A percentile compares a stretch with the other conserved stretches of the same genome.
phyloP scores from a whole-genome alignment of 2,329 filamentous ascomycete species.

The Xylaria sp. region DNA sequence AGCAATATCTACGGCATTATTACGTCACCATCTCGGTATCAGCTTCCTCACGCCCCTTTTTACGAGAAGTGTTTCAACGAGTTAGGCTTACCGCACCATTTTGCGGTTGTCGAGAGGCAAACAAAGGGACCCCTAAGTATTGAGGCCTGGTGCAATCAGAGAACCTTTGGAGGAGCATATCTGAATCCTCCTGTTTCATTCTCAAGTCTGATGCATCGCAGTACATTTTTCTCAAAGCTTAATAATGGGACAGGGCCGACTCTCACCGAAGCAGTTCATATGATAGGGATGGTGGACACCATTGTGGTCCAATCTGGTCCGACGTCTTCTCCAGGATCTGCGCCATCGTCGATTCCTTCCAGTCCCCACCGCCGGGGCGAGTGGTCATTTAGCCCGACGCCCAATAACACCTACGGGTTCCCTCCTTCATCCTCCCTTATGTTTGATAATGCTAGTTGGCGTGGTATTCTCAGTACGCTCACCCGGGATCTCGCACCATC shows the following conservation, averaged over 20 bases:
- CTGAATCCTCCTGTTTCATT: constrained; percentile 77
- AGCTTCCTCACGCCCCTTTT: constrained; percentile 81
- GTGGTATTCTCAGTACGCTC: constrained; percentile 83
- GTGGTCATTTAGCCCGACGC: constrained; percentile 30
- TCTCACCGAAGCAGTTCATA: constrained; percentile 79
- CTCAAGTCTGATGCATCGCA: constrained; percentile 68
- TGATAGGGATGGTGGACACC: constrained; percentile 85
- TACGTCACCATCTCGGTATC: constrained; percentile 70
- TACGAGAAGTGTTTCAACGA: constrained; percentile 87
- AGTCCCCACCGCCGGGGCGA: constrained; percentile 57
- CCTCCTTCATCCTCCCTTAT: constrained; percentile 68
- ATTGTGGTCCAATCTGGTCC: constrained; percentile 72
- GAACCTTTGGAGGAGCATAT: constrained; percentile 83
- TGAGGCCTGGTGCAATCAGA: constrained; percentile 77
- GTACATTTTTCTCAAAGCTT: constrained; percentile 62
- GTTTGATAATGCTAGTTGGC: constrained; percentile 87
- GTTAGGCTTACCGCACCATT: constrained; percentile 85
- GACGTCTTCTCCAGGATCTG: constrained; percentile 57
- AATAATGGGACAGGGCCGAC: constrained; percentile 64
- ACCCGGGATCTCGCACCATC: constrained; percentile 85
- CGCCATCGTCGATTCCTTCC: constrained; percentile 60
- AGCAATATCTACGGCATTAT: constrained; percentile 85
- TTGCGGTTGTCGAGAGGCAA: constrained; percentile 78
- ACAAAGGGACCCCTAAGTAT: constrained; percentile 72
- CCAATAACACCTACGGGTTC: constrained; percentile 48